Conservation (phyloP, 495 filamentous ascomycete species). For the Aspergillus sclerotioniger region DNA sequence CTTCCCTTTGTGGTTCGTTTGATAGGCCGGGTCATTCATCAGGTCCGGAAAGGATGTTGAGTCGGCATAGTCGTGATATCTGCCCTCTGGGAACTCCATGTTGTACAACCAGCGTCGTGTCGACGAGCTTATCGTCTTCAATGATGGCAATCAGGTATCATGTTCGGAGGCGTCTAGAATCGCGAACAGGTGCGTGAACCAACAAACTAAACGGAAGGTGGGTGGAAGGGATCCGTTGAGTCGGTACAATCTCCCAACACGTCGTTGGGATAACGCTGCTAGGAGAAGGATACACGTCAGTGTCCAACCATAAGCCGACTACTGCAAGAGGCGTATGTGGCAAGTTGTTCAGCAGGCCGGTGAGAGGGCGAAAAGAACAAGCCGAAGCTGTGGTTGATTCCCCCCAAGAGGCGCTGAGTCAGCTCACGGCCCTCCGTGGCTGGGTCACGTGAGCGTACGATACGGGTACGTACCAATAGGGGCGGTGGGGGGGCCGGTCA, state of each 20-base stretch:
- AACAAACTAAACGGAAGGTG: background rate
- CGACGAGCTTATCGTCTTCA: conserved; percentile 24
- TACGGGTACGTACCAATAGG: background rate
- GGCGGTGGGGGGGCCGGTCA: background rate
- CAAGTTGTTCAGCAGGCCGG: background rate
- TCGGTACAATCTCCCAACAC: background rate
- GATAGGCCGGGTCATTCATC: conserved; percentile 65
- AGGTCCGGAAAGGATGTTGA: conserved; percentile 49
- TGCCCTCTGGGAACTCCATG: conserved; percentile 29
- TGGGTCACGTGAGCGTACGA: background rate
- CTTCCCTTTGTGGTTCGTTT: conserved; percentile 36
- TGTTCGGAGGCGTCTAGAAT: conserved; percentile 12
- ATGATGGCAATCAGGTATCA: conserved; percentile 25
- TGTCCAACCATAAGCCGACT: background rate
- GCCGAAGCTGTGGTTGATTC: background rate
- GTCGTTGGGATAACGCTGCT: background rate
- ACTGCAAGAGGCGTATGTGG: background rate
- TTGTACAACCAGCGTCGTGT: conserved; percentile 12
- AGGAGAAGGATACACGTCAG: background rate
- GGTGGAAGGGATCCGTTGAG: conserved; percentile 4
- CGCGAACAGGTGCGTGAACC: background rate
- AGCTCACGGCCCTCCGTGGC: background rate
- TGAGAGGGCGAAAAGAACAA: background rate
- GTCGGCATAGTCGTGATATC: conserved; percentile 17
- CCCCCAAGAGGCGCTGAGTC: background rate